A percentile compares a stretch with the other conserved stretches of the same genome.
Conservation (phyloP, 169 alveolate species). For the Cryptosporidium xiaoi region DNA sequence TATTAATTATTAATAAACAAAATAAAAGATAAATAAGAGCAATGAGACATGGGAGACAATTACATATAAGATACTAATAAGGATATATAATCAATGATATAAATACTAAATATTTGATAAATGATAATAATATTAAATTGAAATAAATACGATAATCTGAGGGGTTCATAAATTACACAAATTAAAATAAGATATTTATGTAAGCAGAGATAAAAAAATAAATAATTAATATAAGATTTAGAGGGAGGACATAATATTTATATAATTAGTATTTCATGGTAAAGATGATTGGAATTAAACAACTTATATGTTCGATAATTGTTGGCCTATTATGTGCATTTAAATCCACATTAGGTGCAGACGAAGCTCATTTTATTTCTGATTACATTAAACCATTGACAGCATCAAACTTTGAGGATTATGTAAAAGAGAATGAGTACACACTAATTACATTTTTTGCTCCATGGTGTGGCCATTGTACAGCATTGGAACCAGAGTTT, state of each 20-base stretch:
- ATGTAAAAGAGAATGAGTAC: conserved; percentile 81
- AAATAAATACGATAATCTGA: too few species aligned
- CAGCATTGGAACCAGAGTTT: conserved; percentile 92
- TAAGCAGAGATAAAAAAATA: too few species aligned
- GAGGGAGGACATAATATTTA: too few species aligned
- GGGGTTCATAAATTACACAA: too few species aligned
- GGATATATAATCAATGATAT: background rate
- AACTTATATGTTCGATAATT: conserved; percentile 26
- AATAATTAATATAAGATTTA: too few species aligned
- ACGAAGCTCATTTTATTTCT: conserved; percentile 72
- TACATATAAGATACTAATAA: conserved; percentile 8
- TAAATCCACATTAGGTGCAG: conserved; percentile 22
- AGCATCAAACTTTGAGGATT: conserved; percentile 86
- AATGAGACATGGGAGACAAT: conserved; percentile 28
- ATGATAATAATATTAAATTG: too few species aligned
- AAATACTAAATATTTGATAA: background rate
- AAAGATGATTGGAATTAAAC: conserved; percentile 46
- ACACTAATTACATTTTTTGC: conserved; percentile 92
- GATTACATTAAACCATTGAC: conserved; percentile 76
- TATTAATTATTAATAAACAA: too few species aligned
- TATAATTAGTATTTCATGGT: too few species aligned
- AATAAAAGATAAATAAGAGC: background rate
- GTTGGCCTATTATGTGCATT: conserved; percentile 27
- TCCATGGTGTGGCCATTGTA: conserved; percentile 95
- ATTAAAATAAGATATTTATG: too few species aligned